These are phyloP conservation scores for Neurospora cerealis DNA, from an alignment of 495 filamentous ascomycete genomes.

Conservation along the genomic window DNA sequence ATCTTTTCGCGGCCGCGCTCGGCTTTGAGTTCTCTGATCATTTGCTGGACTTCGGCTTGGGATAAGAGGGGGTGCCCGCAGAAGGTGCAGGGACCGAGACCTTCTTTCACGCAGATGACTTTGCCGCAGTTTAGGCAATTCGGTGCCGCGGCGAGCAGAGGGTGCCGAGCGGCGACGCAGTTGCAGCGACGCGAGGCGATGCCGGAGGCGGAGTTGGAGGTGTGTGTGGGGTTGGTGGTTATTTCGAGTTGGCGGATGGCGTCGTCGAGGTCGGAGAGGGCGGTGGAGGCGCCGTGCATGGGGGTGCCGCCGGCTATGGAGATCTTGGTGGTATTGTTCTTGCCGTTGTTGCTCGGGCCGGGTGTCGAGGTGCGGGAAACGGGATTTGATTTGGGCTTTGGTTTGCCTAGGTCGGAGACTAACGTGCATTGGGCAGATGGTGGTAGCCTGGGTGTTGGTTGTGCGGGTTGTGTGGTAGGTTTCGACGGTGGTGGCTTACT, in stretches of 20 bases:
- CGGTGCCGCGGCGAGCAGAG: conserved; percentile 74
- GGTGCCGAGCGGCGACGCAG: conserved; percentile 78
- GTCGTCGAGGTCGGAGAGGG: conserved; percentile 74
- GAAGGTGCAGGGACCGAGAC: conserved; percentile 90
- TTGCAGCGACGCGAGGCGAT: conserved; percentile 56
- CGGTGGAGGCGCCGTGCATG: conserved; percentile 67
- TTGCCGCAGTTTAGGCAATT: conserved; percentile 93
- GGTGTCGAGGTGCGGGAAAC: conserved; percentile 44
- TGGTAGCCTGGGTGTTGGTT: conserved; percentile 40
- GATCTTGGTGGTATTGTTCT: conserved; percentile 33
- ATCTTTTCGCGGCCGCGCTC: conserved; percentile 81
- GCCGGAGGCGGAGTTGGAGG: conserved; percentile 29
- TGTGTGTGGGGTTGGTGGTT: conserved; percentile 69
- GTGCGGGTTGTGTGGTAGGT: conserved; percentile 17
- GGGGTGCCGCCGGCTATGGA: conserved; percentile 60
- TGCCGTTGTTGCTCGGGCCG: conserved; percentile 24
- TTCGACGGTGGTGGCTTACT: conserved; percentile 23
- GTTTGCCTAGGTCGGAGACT: conserved; percentile 66
- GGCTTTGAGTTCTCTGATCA: conserved; percentile 77
- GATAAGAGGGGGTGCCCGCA: too few relatives aligned
- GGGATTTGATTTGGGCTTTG: conserved; percentile 50
- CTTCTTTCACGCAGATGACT: conserved; percentile 92
- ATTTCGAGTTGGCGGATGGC: conserved; percentile 87
- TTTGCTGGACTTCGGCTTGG: conserved; percentile 71
- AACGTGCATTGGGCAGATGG: conserved; percentile 65